These are phyloP conservation scores for Beta vulgaris DNA, from an alignment of 148 eudicot species.

Conservation along the genomic window DNA sequence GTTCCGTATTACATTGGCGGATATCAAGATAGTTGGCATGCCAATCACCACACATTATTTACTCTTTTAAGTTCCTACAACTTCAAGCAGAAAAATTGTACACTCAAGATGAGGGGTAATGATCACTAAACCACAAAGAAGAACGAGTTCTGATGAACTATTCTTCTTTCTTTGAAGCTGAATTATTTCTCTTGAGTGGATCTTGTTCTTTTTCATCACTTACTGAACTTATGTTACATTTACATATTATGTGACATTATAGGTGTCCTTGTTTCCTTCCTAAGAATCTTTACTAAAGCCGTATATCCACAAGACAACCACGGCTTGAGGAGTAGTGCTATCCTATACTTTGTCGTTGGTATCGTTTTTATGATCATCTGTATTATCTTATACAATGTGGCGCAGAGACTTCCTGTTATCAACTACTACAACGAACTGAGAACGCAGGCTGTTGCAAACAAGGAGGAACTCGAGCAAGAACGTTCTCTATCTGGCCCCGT, in stretches of 20 bases:
- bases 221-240: not conserved
- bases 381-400: conserved; percentile 61
- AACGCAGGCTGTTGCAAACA: conserved; percentile 42
- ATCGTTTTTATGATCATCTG: conserved; percentile 68
- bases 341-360: conserved; percentile 74
- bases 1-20: too few relatives aligned
- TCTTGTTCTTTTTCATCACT: too few relatives aligned
- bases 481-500: conserved; percentile 47
- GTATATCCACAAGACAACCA: conserved; percentile 66
- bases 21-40: too few relatives aligned
- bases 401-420: conserved; percentile 71
- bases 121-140: too few relatives aligned
- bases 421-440: conserved; percentile 72
- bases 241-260: conserved; percentile 20
- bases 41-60: too few relatives aligned
- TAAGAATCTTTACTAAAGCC: conserved; percentile 78
- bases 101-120: too few relatives aligned
- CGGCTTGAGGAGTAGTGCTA: conserved; percentile 79
- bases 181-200: too few relatives aligned
- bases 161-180: too few relatives aligned
- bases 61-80: too few relatives aligned
- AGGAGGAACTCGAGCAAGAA: conserved; percentile 46
- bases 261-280: conserved; percentile 80
- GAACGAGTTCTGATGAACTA: too few relatives aligned
- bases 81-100: too few relatives aligned